Base-by-base conservation (phyloP, 1,284 basidiomycete genomes). In the Puccinia polysora region DNA sequence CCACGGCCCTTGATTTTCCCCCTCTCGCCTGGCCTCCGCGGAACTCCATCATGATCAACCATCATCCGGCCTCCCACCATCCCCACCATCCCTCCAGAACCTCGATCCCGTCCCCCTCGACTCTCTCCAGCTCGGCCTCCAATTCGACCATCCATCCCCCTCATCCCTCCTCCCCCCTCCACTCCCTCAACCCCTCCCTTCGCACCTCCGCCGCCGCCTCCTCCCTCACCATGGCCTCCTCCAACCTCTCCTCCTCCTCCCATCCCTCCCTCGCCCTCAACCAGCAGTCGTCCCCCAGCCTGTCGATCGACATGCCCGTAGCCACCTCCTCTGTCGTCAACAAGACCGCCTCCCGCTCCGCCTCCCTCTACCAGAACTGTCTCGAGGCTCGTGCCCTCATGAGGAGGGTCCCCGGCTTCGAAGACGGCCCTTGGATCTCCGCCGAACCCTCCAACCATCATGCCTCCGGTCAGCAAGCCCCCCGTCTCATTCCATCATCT, bases 301-400 rank as follows among this genome's bases (percentile, higher is more conserved):
- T 67, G 1, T 67, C 70, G 59, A 88, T 89, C 79, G 88, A 89
- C 78, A 85, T 84, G 20, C 88, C 87, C 68, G 83, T 88, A 77
- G 86, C 76, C 18, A 77, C 76, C 59, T 74, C 75, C 65, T 75
- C 74, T 65, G 87, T 89, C 75, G 88, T 91, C 83, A 91, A 91
- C 83, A 89, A 90, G 81, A 83, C 88, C 68, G 89, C 89, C 36
- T 87, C 87, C 67, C 85, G 87, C 77, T 88, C 87, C 20, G 87
- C 88, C 25, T 90, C 89, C 40, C 88, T 91, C 80, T 91, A 91
- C 82, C 89, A 91, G 80, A 88, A 90, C 85, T 91, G 89, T 80
- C 87, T 88, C 15, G 83, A 86, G 74, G 84, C 90, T 69, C 84
- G 88, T 75, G 82, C 84, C 62, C 86, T 87, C 76, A 85, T 91